Evolutionary conservation across 2,329 filamentous ascomycete genomes (phyloP), one percentile per base, ranked within the genome.

Genomic region (Colletotrichum plurivorum): DNA sequence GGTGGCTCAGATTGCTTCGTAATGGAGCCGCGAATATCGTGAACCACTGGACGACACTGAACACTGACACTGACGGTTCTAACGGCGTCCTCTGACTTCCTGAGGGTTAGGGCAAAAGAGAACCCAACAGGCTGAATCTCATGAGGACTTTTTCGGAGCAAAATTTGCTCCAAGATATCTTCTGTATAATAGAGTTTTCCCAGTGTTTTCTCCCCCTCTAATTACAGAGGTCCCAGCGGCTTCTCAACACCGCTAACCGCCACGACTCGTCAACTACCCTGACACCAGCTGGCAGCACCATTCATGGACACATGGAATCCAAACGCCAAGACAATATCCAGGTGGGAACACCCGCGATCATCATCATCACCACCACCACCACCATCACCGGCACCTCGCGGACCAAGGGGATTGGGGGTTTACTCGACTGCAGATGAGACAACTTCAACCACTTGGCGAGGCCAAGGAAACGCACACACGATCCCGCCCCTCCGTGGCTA

Each of bases 1-100:
- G 59, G 64, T 57, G 52, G 52, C 64, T 52, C 18, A 41, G 59
- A 56, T 20, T n/a, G 12, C 13, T 51, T 63, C 58, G 20, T n/a
- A 51, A 64, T 22, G 16, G 25, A 46, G 41, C 27, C 31, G 49
- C 55, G n/a, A 15, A 56, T n/a, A 7, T 22, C 20, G 46, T 55
- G 53, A 48, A 43, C 52, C 52, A 4, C 31, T 36, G 31, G 31
- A 20, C 36, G 22, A 36, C 25, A 22, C 27, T 7, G 46, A 51
- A 51, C 22, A 25, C 4, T 10, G 31, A 36, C 31, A 8, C 9
- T 10, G 8, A 36, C 9, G 8, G 8, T 12, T 3, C 20, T 22
- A 22, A 22, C 20, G 20, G 3, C 22, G 31, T 36, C 31, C 31
- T 8, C 31, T 9, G 31, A 36, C 31, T 36, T 36, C 10, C 8